A percentile compares a stretch with the other conserved stretches of the same genome.
These are phyloP conservation scores for Mortierella sp. DNA, from an alignment of 371 early-diverging fungal genomes.

Conservation along the genomic window DNA sequence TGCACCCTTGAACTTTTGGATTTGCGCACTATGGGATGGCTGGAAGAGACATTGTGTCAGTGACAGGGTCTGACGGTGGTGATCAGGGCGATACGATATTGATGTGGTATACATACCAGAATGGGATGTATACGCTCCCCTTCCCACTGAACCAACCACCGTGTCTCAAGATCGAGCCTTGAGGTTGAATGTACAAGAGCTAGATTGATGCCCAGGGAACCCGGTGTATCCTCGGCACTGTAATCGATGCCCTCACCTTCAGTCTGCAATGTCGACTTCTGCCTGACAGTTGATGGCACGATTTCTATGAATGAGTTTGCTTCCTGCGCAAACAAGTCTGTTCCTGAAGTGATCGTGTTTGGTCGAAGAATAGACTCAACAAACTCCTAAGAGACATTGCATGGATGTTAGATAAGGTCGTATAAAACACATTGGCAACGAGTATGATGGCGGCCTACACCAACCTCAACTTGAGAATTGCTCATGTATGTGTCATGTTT, in stretches of 20 bases:
- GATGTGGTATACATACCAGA: too few species aligned
- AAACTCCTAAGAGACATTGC: constrained; percentile 23
- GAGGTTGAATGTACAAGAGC: constrained; percentile 38
- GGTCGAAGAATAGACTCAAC: constrained; percentile 25
- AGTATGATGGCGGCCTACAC: neutral
- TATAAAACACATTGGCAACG: neutral
- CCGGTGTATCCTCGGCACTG: constrained; percentile 6
- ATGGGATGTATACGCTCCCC: constrained; percentile 35
- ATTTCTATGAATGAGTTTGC: constrained; percentile 27
- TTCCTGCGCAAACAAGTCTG: constrained; percentile 9
- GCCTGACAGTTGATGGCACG: constrained; percentile 18
- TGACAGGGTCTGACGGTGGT: neutral
- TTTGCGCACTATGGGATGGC: constrained; percentile 24
- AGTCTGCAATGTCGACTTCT: neutral
- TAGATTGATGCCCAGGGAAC: constrained; percentile 27
- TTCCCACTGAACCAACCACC: constrained; percentile 51
- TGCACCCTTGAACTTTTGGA: constrained; percentile 20
- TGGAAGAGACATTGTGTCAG: too few species aligned
- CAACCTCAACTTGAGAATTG: constrained; percentile 11
- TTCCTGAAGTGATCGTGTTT: constrained; percentile 14
- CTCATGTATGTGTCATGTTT: neutral
- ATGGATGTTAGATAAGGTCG: neutral
- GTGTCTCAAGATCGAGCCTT: constrained; percentile 41
- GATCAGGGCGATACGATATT: too few species aligned
- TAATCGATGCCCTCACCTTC: constrained; percentile 6